Evolutionary conservation across 306 rosid species (phyloP).

Genomic region (Ceratonia siliqua): DNA sequence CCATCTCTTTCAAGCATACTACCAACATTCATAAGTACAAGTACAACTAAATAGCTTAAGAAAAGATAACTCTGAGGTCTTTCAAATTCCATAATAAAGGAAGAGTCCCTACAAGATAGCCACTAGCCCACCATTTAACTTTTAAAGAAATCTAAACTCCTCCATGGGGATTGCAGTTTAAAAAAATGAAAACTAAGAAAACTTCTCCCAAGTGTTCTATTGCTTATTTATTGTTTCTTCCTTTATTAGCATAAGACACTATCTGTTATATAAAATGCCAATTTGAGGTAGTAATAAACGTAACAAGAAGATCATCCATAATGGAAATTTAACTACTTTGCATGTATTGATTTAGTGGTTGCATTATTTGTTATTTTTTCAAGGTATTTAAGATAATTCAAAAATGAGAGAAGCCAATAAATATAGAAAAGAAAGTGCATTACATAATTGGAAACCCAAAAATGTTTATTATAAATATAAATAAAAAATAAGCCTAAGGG

Average conservation of each 20-base stretch:
- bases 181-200: neutral
- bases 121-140: neutral
- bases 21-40: conserved; percentile 64
- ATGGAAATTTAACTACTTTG: neutral
- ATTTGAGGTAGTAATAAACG: neutral
- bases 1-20: conserved; percentile 72
- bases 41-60: conserved; percentile 29
- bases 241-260: neutral
- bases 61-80: conserved; percentile 10
- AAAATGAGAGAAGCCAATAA: neutral
- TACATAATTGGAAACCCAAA: conserved; percentile 6
- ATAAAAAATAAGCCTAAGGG: no score
- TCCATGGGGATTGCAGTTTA: neutral
- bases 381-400: neutral
- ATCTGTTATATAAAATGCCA: neutral
- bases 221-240: neutral
- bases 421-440: neutral
- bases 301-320: neutral
- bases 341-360: neutral
- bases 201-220: neutral
- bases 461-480: neutral
- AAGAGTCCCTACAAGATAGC: neutral
- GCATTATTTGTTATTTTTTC: neutral
- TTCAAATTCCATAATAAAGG: neutral
- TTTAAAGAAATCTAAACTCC: neutral